phyloP scores from a whole-genome alignment of 2,329 filamentous ascomycete species.

The Emmonsiellopsis sp. region DNA sequence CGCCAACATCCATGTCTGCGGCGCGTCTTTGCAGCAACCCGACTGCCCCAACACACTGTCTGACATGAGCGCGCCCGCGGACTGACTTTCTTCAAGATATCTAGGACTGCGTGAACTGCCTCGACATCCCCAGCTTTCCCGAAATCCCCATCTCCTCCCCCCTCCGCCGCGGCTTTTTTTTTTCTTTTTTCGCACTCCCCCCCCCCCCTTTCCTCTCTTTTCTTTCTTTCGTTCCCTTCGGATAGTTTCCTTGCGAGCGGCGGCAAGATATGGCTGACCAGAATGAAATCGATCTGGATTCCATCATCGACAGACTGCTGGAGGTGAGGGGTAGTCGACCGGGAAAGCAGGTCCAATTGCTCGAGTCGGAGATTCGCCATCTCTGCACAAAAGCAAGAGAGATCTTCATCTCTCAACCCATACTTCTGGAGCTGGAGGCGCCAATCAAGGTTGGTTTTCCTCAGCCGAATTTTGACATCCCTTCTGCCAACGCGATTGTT shows the following conservation, averaged over 20 bases:
- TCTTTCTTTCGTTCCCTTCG: constrained; percentile 15
- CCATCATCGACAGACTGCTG: constrained; percentile 95
- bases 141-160: constrained; percentile 8
- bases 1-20: neutral
- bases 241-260: constrained; percentile 18
- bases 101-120: constrained; percentile 1
- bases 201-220: constrained; percentile 18
- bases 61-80: neutral
- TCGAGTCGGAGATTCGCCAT: constrained; percentile 92
- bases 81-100: neutral
- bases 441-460: constrained; percentile 78
- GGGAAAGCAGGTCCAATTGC: constrained; percentile 94
- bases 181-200: constrained; percentile 4
- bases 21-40: neutral
- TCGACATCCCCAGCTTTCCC: neutral
- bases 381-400: constrained; percentile 97
- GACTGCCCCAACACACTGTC: neutral
- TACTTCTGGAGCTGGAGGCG: constrained; percentile 92
- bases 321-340: constrained; percentile 96
- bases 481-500: neutral
- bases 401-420: constrained; percentile 99
- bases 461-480: neutral
- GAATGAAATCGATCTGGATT: constrained; percentile 95
- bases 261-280: constrained; percentile 58
- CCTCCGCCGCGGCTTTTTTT: neutral